Percentiles rank a stretch among this genome's conserved stretches.
Evolutionary conservation across 2,329 filamentous ascomycete genomes (phyloP).

Genomic region (Trichoderma polysporum): DNA sequence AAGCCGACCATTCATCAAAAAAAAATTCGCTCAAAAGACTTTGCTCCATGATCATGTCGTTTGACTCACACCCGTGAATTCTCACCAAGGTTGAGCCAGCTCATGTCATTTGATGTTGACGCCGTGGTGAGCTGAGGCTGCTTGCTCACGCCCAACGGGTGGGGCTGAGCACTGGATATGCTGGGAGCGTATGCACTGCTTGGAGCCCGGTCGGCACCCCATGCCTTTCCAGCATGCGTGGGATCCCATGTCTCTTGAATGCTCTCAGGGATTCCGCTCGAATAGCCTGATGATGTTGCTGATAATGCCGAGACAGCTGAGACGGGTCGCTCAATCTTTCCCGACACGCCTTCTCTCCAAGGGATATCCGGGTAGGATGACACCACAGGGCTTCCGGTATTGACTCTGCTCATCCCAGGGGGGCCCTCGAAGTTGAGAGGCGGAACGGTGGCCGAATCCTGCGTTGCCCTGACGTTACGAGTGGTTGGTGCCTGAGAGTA

Average conservation of each 20-base stretch:
- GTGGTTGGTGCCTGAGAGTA: conserved; percentile 45
- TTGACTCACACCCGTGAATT: conserved; percentile 30
- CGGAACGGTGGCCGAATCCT: conserved; percentile 69
- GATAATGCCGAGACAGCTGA: conserved; percentile 39
- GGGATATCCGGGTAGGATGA: conserved; percentile 55
- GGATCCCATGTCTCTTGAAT: conserved; percentile 58
- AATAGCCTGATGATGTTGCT: conserved; percentile 51
- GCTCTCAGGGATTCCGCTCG: conserved; percentile 65
- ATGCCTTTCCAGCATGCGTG: conserved; percentile 44
- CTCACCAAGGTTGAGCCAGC: conserved; percentile 73
- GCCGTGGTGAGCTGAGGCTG: conserved; percentile 53
- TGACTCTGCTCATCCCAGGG: conserved; percentile 63
- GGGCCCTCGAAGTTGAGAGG: conserved; percentile 65
- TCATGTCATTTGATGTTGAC: conserved; percentile 65
- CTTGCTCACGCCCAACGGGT: conserved; percentile 41
- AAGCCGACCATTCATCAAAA: conserved; percentile 23
- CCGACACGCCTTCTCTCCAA: conserved; percentile 58
- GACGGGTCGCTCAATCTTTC: conserved; percentile 58
- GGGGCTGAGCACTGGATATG: conserved; percentile 33
- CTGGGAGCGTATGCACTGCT: conserved; percentile 53
- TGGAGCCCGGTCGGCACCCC: conserved; percentile 51
- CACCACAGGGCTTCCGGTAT: conserved; percentile 68
- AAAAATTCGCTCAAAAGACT: conserved; percentile 21
- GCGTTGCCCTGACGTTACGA: conserved; percentile 49
- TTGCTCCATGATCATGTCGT: conserved; percentile 22